These are phyloP conservation scores for Sonneratia alba DNA, from an alignment of 345 rosid species.

Conservation along the genomic window DNA sequence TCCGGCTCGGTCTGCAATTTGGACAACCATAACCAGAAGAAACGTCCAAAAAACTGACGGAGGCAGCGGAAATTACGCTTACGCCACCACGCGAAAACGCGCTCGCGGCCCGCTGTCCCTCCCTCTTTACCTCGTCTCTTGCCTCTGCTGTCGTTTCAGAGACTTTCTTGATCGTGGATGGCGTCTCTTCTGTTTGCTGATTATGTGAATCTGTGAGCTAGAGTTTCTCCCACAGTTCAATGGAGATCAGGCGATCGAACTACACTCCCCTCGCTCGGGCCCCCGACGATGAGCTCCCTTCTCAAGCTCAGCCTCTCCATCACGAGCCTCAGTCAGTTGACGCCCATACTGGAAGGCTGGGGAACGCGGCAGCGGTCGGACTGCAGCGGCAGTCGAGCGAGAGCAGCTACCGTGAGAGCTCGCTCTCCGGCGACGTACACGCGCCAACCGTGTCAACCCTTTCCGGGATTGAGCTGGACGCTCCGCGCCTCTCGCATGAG, in stretches of 20 bases:
- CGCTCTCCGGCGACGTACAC: conserved; percentile 77
- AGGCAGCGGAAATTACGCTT: not conserved
- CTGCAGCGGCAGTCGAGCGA: conserved; percentile 92
- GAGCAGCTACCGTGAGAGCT: conserved; percentile 90
- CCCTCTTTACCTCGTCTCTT: not conserved
- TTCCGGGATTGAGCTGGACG: conserved; percentile 60
- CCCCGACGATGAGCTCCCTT: conserved; percentile 53
- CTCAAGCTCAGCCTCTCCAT: conserved; percentile 39
- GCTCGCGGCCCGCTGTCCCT: not conserved
- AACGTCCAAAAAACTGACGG: not conserved
- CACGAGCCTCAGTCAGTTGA: conserved; percentile 62
- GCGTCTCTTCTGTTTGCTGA: not conserved
- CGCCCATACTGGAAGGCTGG: conserved; percentile 33
- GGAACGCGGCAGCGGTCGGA: conserved; percentile 44
- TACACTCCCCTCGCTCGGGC: conserved; percentile 70
- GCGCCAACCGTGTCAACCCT: conserved; percentile 46
- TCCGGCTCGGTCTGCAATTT: not conserved
- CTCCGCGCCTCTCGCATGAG: conserved; percentile 40
- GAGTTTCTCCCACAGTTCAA: not conserved
- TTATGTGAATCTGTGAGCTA: not conserved
- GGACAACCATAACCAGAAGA: not conserved
- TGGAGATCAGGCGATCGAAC: conserved; percentile 52
- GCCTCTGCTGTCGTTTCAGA: not conserved
- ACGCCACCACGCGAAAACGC: conserved; percentile 1
- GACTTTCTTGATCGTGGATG: not conserved